These are phyloP conservation scores for Aspergillus ruber DNA, from an alignment of 2,329 filamentous ascomycete genomes.

Conservation along the genomic window DNA sequence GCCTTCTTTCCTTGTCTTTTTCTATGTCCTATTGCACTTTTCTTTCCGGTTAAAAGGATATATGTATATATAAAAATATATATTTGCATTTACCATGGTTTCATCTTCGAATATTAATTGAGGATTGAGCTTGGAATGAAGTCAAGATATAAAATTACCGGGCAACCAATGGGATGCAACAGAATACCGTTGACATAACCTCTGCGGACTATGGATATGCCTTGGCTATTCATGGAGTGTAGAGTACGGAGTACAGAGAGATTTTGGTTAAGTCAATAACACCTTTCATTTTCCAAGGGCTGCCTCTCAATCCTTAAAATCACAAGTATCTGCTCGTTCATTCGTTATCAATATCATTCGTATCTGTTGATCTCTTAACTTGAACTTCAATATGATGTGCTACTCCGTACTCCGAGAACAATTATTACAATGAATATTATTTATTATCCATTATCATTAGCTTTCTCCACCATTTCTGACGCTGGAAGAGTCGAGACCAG, in stretches of 20 bases:
- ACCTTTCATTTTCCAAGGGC: no score
- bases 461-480: not conserved
- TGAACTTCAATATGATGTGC: not conserved
- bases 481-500: not conserved
- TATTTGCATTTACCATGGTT: not conserved
- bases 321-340: no score
- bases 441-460: not conserved
- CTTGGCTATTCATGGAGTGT: no score
- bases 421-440: not conserved
- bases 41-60: not conserved
- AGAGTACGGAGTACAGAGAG: no score
- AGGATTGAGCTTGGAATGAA: not conserved
- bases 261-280: no score
- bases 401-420: not conserved
- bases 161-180: not conserved
- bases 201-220: no score
- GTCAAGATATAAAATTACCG: not conserved
- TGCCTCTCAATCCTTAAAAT: no score
- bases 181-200: not conserved
- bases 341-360: no score
- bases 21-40: not conserved
- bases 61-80: not conserved
- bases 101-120: not conserved
- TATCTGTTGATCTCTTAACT: no score
- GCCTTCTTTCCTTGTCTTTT: not conserved